Conservation (phyloP, 495 filamentous ascomycete genomes). For the Daldinia concentrica region DNA sequence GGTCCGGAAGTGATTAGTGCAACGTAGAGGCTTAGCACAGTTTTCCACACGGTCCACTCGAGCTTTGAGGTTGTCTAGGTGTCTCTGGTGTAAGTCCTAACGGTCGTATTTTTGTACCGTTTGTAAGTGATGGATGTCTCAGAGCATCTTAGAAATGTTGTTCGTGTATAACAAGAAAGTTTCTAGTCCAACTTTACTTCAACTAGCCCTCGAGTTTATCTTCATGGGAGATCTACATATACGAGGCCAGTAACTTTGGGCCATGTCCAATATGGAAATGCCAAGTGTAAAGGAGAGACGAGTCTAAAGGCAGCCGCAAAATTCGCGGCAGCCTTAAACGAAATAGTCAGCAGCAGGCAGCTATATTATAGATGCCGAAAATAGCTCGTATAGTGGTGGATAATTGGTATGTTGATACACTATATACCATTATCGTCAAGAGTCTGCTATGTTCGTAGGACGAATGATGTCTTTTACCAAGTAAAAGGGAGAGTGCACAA, state of each 20-base stretch:
- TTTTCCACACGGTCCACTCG: constrained; percentile 12
- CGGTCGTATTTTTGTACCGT: not conserved
- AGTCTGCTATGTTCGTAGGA: not conserved
- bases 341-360: constrained; percentile 4
- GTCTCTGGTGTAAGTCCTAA: not conserved
- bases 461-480: not conserved
- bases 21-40: constrained; percentile 35
- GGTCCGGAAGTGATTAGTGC: not conserved
- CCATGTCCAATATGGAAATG: constrained; percentile 28
- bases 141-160: constrained; percentile 1
- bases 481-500: not conserved
- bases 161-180: constrained; percentile 4
- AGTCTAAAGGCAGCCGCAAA: constrained; percentile 5
- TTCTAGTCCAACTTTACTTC: constrained; percentile 16
- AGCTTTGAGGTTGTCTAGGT: not conserved
- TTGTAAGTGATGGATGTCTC: not conserved
- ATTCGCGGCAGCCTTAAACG: not conserved
- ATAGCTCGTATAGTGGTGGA: too few species aligned
- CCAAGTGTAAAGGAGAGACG: constrained; percentile 22
- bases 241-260: constrained; percentile 31
- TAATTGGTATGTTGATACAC: too few species aligned
- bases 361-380: too few species aligned
- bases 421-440: not conserved
- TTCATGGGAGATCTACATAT: constrained; percentile 23
- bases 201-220: constrained; percentile 24